Evolutionary conservation across 2,329 filamentous ascomycete species (phyloP), one percentile per base, ranked within the genome.

Genomic region (Trichoderma sp.): DNA sequence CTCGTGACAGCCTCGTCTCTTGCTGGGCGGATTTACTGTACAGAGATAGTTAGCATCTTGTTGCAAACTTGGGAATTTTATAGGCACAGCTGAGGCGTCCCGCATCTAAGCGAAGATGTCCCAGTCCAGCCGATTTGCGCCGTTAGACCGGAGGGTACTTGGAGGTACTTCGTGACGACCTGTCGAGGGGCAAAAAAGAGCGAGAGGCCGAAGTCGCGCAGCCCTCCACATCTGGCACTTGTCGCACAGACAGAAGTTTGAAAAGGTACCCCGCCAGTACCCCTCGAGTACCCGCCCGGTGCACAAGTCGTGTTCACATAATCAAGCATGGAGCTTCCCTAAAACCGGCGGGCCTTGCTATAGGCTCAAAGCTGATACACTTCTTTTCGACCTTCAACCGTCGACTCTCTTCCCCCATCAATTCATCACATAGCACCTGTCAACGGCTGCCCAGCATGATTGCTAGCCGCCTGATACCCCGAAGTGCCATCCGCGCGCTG

Each of bases 401-500:
- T 51, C n/a, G 34, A 62, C 66, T 53, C 30, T 51, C 56, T 12
- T 51, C 43, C 28, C 53, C 66, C 12, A 36, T 30, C 66, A 64
- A 56, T 63, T 63, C 76, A 77, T 80, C 39, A 63, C 11, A 63
- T 6, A 36, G 18, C 56, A 47, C 68, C 34, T 57, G 24, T 24
- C 47, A 57, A 70, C 57, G 71, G 75, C 74, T 75, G 75, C 75
- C 77, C 81, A 87, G 77, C 73, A 91, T 91, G 89, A 82, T 91
- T 80, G 83, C 87, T 75, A 87, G 84, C 80, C 87, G 88, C 80
- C 85, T 89, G 86, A 86, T 90, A 86, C 84, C 87, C 76, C 85
- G 88, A 81, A 83, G 85, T 77, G 83, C 85, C 79, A 85, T 84
- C 79, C 87, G 87, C 79, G 88, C 88, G 78, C 86, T 85, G 65